Base-by-base conservation (phyloP, 2,329 filamentous ascomycete species). In the Xylariaceae sp. region DNA sequence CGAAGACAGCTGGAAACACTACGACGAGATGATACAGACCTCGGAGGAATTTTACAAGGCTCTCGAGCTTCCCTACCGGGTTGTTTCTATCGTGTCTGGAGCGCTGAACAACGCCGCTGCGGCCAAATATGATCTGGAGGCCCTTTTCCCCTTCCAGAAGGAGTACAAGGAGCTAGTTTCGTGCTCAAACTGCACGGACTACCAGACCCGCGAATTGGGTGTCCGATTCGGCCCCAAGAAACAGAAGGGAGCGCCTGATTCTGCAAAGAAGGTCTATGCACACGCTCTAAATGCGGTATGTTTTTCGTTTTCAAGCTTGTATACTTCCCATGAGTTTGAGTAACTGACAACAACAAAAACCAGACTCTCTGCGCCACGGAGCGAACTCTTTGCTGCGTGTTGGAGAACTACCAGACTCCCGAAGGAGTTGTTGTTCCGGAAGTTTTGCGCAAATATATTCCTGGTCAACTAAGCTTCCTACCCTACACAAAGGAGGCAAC, bases 41-140 rank as follows among this genome's bases (percentile, higher is more conserved):
- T 95, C 91, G 0, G 92, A 99, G 72, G 91, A 94, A 65, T 99
- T 99, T 72, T 97, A 96, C 77, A 80, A 95, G 77, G 89, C 87
- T 19, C 80, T 99, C 7, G 85, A 86, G 0, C 80, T 99, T 42
- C 91, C 94, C 1, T 96, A 96, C 75, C 89, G 89, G 61, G 84
- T 99, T 26, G 89, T 97, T 7, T 85, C 87, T 51, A 99, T 99
- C 61, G 94, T 97, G 55, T 96, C 90, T n/a, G 92, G 92, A 3
- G 94, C 94, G 0, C 76, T 99, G 66, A 96, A 95, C 75, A 95
- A 91, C 65, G 88, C 88, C 1, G 86, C 86, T 3, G 78, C 89
- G 31, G 96, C 96, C 80, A 99, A 99, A 75, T 91, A 87, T 70
- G 94, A 99, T 68, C 80, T 99, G 27, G 94, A 99, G 72, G 92